Evolutionary conservation across 352 stramenopile species (phyloP).

Genomic region (Globisporangium perplexum): DNA sequence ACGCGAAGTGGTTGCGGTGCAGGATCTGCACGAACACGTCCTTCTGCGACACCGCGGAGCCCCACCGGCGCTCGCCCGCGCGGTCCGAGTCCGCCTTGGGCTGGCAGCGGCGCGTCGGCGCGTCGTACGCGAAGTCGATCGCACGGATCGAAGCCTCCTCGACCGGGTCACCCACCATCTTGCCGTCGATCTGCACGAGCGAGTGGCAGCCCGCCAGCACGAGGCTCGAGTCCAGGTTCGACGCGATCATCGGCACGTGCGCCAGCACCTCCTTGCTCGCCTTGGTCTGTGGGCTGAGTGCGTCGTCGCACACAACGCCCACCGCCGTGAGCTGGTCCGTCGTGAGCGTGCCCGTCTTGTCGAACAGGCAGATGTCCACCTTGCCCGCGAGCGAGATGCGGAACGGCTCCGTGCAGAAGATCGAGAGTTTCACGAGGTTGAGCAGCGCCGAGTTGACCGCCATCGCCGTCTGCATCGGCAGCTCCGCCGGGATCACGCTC

Average conservation of each 20-base stretch:
- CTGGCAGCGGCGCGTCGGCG: conserved; percentile 61
- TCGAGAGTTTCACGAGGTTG: conserved; percentile 92
- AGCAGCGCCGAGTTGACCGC: conserved; percentile 96
- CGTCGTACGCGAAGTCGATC: conserved; percentile 92
- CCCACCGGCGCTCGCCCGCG: conserved; percentile 65
- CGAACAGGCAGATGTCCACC: conserved; percentile 96
- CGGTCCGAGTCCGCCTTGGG: conserved; percentile 72
- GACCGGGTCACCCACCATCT: conserved; percentile 96
- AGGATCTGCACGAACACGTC: conserved; percentile 88
- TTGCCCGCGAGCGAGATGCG: conserved; percentile 96
- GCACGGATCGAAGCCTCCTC: conserved; percentile 96
- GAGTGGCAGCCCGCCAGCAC: conserved; percentile 94
- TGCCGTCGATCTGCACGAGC: conserved; percentile 96
- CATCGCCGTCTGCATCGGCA: conserved; percentile 98
- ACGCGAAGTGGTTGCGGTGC: conserved; percentile 94
- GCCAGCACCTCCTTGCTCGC: conserved; percentile 37
- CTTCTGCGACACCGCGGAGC: conserved; percentile 58
- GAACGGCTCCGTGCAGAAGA: conserved; percentile 99
- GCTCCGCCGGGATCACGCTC: conserved; percentile 96
- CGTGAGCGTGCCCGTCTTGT: conserved; percentile 99
- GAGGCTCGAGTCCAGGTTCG: conserved; percentile 74
- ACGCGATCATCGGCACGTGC: conserved; percentile 81
- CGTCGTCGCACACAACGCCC: conserved; percentile 88
- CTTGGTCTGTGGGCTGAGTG: conserved; percentile 20
- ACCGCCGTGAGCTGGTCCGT: conserved; percentile 94